Percentiles rank a stretch among this genome's conserved stretches.
Conservation (phyloP, 2,329 filamentous ascomycete genomes). For the Diaporthe caulivora region DNA sequence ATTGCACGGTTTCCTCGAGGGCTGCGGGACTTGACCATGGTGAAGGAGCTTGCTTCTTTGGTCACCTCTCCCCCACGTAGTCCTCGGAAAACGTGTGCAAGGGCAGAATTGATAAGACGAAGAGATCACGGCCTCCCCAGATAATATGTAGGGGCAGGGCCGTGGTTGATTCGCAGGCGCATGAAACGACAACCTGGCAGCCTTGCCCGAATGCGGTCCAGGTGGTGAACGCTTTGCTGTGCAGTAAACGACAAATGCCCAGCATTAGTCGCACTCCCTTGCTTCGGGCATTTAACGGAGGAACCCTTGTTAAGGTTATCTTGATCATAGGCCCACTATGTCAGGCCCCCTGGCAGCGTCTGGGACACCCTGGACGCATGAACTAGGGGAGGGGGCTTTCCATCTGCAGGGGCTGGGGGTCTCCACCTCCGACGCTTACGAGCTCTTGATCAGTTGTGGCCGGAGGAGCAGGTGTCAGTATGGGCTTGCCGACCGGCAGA, state of each 20-base stretch:
- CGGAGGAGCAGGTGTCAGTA: constrained; percentile 14
- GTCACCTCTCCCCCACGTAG: neutral
- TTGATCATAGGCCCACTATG: constrained; percentile 17
- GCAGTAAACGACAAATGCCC: neutral
- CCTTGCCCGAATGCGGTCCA: neutral
- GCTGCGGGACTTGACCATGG: neutral
- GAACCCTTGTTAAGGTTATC: constrained; percentile 37
- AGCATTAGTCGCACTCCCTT: constrained; percentile 5
- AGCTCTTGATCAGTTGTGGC: constrained; percentile 15
- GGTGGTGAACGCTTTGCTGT: neutral
- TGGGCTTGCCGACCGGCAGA: constrained; percentile 28
- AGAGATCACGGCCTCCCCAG: neutral
- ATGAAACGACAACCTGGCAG: neutral
- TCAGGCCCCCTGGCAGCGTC: constrained; percentile 16
- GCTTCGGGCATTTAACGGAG: constrained; percentile 21
- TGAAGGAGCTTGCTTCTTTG: neutral
- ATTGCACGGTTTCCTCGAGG: neutral
- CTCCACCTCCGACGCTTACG: constrained; percentile 14
- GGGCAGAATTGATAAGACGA: neutral
- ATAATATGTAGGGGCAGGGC: neutral
- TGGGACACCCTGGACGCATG: constrained; percentile 27
- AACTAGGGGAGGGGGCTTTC: neutral
- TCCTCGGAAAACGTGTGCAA: neutral
- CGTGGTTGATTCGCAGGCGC: neutral
- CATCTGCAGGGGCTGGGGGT: constrained; percentile 8